Conservation (phyloP, 2,329 filamentous ascomycete species). For the Venturia oleaginea region DNA sequence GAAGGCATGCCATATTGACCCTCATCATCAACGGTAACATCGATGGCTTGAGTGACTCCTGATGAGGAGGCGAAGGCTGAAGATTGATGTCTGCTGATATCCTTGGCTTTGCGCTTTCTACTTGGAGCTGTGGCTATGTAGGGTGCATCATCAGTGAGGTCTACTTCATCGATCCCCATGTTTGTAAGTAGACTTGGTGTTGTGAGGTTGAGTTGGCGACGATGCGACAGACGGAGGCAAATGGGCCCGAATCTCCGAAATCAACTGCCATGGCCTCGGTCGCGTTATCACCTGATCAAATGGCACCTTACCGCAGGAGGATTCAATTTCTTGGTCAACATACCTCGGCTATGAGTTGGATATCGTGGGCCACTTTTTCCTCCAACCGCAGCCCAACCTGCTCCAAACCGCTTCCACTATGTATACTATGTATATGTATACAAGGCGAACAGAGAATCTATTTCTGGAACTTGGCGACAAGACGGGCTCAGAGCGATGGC, state of each 20-base stretch:
- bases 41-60: neutral
- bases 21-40: constrained; percentile 8
- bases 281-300: neutral
- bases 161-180: constrained; percentile 4
- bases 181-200: neutral
- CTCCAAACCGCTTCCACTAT: no score
- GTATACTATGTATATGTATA: no score
- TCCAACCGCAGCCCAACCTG: no score
- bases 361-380: no score
- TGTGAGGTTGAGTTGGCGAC: neutral
- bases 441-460: no score
- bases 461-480: no score
- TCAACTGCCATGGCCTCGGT: no score
- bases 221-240: neutral
- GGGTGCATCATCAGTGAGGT: constrained; percentile 1
- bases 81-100: neutral
- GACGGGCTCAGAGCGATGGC: no score
- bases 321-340: no score
- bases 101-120: neutral
- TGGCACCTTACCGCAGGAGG: no score
- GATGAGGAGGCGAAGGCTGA: neutral
- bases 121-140: no score
- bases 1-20: neutral
- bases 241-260: neutral
- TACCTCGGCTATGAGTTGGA: no score